Percentiles rank a stretch among this genome's conserved stretches.
Conservation (phyloP, 495 filamentous ascomycete species). For the Aspergillus homomorphus region DNA sequence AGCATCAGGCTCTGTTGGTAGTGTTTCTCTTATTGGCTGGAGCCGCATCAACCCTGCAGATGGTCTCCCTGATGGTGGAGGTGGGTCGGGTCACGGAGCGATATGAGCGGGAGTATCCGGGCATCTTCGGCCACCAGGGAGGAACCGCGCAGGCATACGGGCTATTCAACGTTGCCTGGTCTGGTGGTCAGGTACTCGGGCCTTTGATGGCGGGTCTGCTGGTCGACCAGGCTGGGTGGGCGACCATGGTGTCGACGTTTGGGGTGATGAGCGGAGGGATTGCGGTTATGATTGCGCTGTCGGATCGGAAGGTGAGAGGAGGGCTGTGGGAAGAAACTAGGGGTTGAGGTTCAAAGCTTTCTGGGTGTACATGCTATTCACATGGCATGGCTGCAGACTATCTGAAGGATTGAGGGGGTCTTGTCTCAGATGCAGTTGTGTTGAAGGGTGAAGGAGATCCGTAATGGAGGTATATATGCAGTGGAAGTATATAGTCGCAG, state of each 20-base stretch:
- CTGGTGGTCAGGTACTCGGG: conserved; percentile 59
- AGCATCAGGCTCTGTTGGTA: conserved; percentile 34
- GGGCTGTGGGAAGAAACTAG: neutral
- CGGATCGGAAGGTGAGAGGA: conserved; percentile 10
- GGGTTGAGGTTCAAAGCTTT: neutral
- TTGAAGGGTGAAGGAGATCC: too few relatives aligned
- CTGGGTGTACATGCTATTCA: too few relatives aligned
- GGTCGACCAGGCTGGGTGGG: conserved; percentile 35
- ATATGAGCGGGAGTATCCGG: conserved; percentile 32
- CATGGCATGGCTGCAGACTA: too few relatives aligned
- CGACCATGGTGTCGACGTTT: conserved; percentile 36
- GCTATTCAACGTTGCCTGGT: conserved; percentile 57
- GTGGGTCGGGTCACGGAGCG: conserved; percentile 31
- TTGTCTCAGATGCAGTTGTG: too few relatives aligned
- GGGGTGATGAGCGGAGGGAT: conserved; percentile 29
- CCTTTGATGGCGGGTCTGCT: conserved; percentile 51
- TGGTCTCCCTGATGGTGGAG: conserved; percentile 38
- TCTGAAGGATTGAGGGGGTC: too few relatives aligned
- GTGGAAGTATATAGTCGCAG: too few relatives aligned
- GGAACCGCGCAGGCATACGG: conserved; percentile 60
- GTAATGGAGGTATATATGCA: too few relatives aligned
- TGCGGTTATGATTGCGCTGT: conserved; percentile 21
- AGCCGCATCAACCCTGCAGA: conserved; percentile 31
- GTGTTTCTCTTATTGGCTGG: conserved; percentile 34
- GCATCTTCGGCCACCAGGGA: conserved; percentile 51